Conservation (phyloP, 23 red algal genomes). For the Agarophyton chilense region DNA sequence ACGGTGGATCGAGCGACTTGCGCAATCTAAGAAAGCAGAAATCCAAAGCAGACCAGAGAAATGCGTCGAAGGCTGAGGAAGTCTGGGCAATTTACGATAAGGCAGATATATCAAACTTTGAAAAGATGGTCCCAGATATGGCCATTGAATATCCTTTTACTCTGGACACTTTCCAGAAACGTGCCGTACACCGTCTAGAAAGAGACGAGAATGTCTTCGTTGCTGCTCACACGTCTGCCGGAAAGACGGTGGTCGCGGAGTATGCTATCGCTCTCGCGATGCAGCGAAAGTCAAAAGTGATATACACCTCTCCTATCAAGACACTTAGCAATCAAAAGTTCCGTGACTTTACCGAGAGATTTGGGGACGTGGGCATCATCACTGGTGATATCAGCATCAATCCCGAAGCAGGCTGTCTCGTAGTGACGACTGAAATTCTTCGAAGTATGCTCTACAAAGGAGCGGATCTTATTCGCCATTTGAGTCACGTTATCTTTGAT, state of each 20-base stretch:
- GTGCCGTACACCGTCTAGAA: conserved; percentile 89
- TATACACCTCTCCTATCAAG: conserved; percentile 97
- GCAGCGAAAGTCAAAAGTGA: conserved; percentile 80
- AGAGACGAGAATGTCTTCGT: conserved; percentile 93
- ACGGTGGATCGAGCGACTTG: neutral
- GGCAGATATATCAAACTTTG: conserved; percentile 77
- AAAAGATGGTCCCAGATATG: conserved; percentile 67
- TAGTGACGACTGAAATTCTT: conserved; percentile 98
- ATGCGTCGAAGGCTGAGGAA: conserved; percentile 12
- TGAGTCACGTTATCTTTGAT: conserved; percentile 96
- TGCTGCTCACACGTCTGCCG: conserved; percentile 94
- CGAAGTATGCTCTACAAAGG: conserved; percentile 96
- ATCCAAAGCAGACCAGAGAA: neutral
- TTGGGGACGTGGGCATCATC: conserved; percentile 83
- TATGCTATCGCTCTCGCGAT: conserved; percentile 89
- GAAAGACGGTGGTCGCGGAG: conserved; percentile 95
- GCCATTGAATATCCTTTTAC: conserved; percentile 81
- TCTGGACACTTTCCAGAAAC: conserved; percentile 90
- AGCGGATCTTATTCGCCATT: conserved; percentile 87
- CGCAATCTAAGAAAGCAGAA: conserved; percentile 22
- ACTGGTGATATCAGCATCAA: conserved; percentile 93
- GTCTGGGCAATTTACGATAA: conserved; percentile 72
- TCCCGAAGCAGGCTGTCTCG: conserved; percentile 80
- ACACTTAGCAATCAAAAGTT: conserved; percentile 98
- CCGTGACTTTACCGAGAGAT: conserved; percentile 84